Evolutionary conservation across 2,329 filamentous ascomycete genomes (phyloP), one percentile per base, ranked within the genome.

Genomic region (Epichloe aotearoae): DNA sequence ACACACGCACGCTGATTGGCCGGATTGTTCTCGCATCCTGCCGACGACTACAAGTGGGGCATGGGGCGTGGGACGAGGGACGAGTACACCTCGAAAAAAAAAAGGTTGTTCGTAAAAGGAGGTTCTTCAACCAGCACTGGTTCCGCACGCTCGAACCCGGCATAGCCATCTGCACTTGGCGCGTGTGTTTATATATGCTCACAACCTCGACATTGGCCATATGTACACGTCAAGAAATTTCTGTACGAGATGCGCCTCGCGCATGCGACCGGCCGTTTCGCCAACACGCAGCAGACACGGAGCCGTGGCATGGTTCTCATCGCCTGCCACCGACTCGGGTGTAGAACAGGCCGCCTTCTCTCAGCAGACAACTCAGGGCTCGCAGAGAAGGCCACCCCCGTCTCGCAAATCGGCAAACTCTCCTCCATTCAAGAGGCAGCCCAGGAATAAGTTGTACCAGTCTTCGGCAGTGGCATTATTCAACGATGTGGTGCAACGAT

Each of bases 181-280:
- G 4, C 2, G 19, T 19, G 19, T 19, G 19, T 19, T 19, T 19
- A 19, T 19, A 19, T 19, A 19, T 19, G 19, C 19, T 19, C 19
- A 2, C 19, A 19, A 19, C 15, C 14, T 26, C 40, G 40, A 54
- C 50, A 50, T 48, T 46, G 45, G 52, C 54, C 54, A 49, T 47
- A 69, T 69, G 67, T 62, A 63, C 55, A 56, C 63, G 50, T 61
- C 67, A 50, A 59, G 65, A 50, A 58, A 60, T 37, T 56, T 62
- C 52, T 69, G 67, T 58, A 61, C 59, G 54, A 64, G 61, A 57
- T 70, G 67, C 55, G 60, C 61, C 43, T 58, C 60, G 19, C 61
- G 61, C 36, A 46, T 64, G 46, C 60, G 60, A 34, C 49, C 53
- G 17, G 50, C 51, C 23, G 36, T 50, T 19, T 50, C 41, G 38